phyloP scores from a whole-genome alignment of 495 filamentous ascomycete species.

The Umbilicaria muhlenbergii region DNA sequence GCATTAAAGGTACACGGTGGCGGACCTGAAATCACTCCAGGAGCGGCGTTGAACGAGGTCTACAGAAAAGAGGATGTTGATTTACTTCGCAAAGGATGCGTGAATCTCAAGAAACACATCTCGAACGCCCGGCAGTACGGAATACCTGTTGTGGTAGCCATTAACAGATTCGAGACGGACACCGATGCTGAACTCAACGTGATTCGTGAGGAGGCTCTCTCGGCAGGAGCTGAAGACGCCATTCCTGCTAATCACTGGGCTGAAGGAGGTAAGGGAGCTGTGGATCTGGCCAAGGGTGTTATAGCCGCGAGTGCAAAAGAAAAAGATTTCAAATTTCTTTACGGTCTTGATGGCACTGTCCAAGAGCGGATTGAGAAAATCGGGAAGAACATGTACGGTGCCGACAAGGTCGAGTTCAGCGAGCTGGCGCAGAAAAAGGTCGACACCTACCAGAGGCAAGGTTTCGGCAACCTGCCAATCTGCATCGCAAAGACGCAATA shows the following conservation, averaged over 20 bases:
- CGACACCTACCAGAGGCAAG: slow-evolving; percentile 84
- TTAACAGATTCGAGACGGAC: slow-evolving; percentile 92
- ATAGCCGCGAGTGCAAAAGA: slow-evolving; percentile 68
- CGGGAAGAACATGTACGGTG: slow-evolving; percentile 86
- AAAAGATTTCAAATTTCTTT: slow-evolving; percentile 83
- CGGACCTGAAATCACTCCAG: slow-evolving; percentile 79
- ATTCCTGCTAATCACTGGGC: slow-evolving; percentile 95
- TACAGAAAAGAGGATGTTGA: slow-evolving; percentile 92
- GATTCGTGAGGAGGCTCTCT: slow-evolving; percentile 78
- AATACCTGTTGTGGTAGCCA: slow-evolving; percentile 89
- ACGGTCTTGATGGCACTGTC: slow-evolving; percentile 62
- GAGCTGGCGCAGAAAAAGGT: slow-evolving; percentile 92
- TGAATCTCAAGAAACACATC: slow-evolving; percentile 92
- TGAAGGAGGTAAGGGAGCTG: slow-evolving; percentile 79
- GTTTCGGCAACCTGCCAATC: slow-evolving; percentile 82
- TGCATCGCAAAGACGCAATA: slow-evolving; percentile 98
- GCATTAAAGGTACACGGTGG: slow-evolving; percentile 95
- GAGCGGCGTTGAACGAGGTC: slow-evolving; percentile 62
- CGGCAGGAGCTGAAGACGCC: slow-evolving; percentile 86
- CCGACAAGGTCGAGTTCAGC: slow-evolving; percentile 78
- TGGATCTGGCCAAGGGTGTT: slow-evolving; percentile 79
- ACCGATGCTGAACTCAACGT: slow-evolving; percentile 83
- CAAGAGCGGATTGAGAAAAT: slow-evolving; percentile 88
- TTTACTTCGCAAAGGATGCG: slow-evolving; percentile 71
- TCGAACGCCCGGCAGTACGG: slow-evolving; percentile 76